phyloP scores from a whole-genome alignment of 305 asterid species.

The Stenogyne calaminthoides region DNA sequence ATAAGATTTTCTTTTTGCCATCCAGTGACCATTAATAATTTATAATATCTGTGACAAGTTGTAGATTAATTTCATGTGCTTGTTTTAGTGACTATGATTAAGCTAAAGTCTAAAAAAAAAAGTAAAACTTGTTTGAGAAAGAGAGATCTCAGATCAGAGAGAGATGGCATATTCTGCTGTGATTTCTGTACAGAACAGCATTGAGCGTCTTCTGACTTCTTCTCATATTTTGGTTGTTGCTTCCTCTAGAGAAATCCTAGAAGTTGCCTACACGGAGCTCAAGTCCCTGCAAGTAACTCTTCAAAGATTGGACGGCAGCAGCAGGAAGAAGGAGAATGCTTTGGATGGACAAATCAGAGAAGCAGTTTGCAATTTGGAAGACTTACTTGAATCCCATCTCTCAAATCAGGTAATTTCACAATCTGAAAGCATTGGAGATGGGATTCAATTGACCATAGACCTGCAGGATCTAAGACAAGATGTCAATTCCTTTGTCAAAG shows the following conservation, averaged over 20 bases:
- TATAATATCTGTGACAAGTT: not conserved
- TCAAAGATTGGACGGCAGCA: not conserved
- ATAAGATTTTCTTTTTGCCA: too few species aligned
- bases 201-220: not conserved
- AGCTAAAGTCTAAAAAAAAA: too few species aligned
- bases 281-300: not conserved
- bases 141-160: too few species aligned
- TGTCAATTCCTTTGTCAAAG: not conserved
- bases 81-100: not conserved
- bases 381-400: slow-evolving; percentile 19
- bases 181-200: not conserved
- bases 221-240: not conserved
- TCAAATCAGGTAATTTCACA: not conserved
- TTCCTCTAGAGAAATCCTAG: not conserved
- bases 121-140: too few species aligned
- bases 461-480: not conserved
- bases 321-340: not conserved
- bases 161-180: slow-evolving; percentile 22
- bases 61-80: not conserved
- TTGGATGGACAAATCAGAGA: not conserved
- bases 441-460: not conserved
- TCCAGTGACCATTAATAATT: too few species aligned
- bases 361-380: not conserved
- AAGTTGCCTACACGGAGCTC: not conserved
- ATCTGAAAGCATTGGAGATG: not conserved